Evolutionary conservation across 306 rosid genomes (phyloP), one percentile per base, ranked within the genome.

Genomic region (Fragaria vesca): DNA sequence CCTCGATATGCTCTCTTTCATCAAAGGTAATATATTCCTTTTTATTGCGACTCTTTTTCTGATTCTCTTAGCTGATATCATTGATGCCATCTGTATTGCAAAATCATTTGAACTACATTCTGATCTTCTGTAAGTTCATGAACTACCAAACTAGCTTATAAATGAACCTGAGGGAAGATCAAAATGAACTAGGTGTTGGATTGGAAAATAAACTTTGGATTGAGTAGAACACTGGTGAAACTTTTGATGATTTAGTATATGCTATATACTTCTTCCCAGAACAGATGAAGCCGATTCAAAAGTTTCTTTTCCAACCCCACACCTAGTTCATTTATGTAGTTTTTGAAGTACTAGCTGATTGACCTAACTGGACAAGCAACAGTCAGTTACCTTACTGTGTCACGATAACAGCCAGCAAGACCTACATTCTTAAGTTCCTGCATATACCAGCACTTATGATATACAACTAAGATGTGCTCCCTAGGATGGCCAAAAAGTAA

Each of bases 1-100:
- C 99, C 81, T 93, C 98, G 1, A 90, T 93, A 74, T 87, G 87
- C 89, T 85, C 88, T 79, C 98, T 96, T 84, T 87, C 85, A 9
- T 83, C 91, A n/a, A 96, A 91, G 98, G 99, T 93, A 80, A 50
- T 69, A 48, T 83, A 10, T 58, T 66, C 46, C 8, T n/a, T 67
- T 67, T 42, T 72, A 40, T 63, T 62, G 26, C 8, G 55, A 76
- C 70, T 36, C 20, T 60, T 51, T 47, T 48, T 71, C 66, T n/a
- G 40, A 12, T 36, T 21, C 16, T 55, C 55, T 69, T 52, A 38
- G 24, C 34, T 76, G 66, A 52, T 76, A 32, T 76, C 24, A 26
- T 6, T 40, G 16, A n/a, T 28, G 4, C 7, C 30, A 12, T 55
- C 8, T 15, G n/a, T 52, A 21, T 55, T 40, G 7, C 42, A 5